Base-by-base conservation (phyloP, 2,329 filamentous ascomycete genomes). In the Venturia pyrina region DNA sequence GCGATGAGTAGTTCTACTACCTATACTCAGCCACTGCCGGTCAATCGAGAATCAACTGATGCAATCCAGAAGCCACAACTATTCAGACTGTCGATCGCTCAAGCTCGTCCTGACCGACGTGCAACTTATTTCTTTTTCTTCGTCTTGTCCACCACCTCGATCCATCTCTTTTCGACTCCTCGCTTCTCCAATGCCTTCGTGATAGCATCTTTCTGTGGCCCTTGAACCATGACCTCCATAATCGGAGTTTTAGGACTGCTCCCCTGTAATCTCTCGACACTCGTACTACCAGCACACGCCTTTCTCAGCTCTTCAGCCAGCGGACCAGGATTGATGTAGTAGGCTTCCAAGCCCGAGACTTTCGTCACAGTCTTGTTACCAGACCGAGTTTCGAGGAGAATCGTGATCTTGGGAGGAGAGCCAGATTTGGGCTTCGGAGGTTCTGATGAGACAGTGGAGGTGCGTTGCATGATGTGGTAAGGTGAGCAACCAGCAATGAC, bases 181-280 rank as follows among this genome's bases (percentile, higher is more conserved):
- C 85, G 79, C 72, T 80, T 82, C 67, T 81, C 81, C 69, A 89
- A 73, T 37, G 85, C 84, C 70, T 82, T 84, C 60, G 86, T 77
- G 21, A 89, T 78, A 19, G 82, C 83, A 68, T 84, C 82, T 66
- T 81, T 82, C 76, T 89, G 87, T 67, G 87, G 85, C 1, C 87
- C 87, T 71, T 89, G 87, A 3, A 89, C 81, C 76, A 88, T 79
- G 24, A 89, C 82, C 73, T 89, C 87, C 82, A 88, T 83, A 1
- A 87, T 77, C 0, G 85, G 85, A 69, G 83, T 83, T 69, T 86
- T 84, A 10, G 85, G 85, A 68, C 80, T 81, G 21, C 79, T 82
- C 3, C 87, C 87, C 59, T 81, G 80, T 41, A 87, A 76, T 69
- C 85, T 83, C 43, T 84, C 81, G 1, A 89, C 84, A 67, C 84